Evolutionary conservation across 2,329 filamentous ascomycete species (phyloP), one percentile per base, ranked within the genome.

Genomic region (Xylaria sp.): DNA sequence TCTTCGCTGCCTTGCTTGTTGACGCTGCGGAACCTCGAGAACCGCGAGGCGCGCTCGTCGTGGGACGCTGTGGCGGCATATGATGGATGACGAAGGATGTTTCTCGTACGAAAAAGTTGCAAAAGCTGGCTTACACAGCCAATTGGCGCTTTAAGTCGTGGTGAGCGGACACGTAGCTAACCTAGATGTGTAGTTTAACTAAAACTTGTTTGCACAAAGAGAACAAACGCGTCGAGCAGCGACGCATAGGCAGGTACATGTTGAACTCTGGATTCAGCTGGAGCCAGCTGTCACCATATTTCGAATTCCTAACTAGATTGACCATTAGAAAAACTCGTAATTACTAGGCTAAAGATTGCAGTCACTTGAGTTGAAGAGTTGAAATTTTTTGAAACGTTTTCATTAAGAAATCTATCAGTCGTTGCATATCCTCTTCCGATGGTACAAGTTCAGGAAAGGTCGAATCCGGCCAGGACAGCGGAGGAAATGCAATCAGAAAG

Each of bases 31-130:
- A 46, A 28, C 72, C 70, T 6, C 81, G 64, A 44, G 66, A 11
- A 31, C 81, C 82, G 44, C 82, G 82, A 36, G 76, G 65, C 71
- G 9, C 77, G 23, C 23, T 74, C 4, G 78, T 74, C 3, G 80
- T 72, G 0, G 82, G 74, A 67, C 79, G 76, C 56, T 83, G 84
- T 1, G 83, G 81, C 36, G 84, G 81, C 83, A 85, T 86, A 1
- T 36, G 20, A 28, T 1, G 42, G 28, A 57, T 26, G 13, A 6
- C 2, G 17, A 42, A 17, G 6, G 11, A n/a, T 11, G 4, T 9
- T 7, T 44, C 26, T 26, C 31, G n/a, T 40, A 20, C 2, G 33
- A n/a, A 46, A 7, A 17, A 9, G 15, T 49, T 31, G 13, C 15
- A n/a, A 15, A 33, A 5, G 6, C 0, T 28, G 33, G 6, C n/a